Conservation (phyloP, 495 filamentous ascomycete genomes). For the Neurospora sp. region DNA sequence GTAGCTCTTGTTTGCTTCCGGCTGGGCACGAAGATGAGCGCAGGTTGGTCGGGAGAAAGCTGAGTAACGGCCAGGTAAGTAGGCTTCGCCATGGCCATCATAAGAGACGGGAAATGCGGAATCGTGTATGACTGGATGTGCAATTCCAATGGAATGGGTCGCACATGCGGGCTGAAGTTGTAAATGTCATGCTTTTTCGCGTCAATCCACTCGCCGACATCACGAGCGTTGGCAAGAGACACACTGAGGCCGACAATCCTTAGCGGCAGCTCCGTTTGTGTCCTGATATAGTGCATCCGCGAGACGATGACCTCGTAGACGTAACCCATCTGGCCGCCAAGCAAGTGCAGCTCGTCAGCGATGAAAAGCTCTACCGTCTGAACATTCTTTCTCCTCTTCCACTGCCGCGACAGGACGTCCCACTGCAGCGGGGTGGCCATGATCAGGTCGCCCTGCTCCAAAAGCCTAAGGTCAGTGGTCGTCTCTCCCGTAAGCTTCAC, state of each 20-base stretch:
- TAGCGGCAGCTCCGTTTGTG: slow-evolving; percentile 75
- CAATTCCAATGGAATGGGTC: slow-evolving; percentile 80
- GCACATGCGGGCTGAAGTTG: slow-evolving; percentile 92
- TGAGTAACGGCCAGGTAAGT: slow-evolving; percentile 78
- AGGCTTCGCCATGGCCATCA: slow-evolving; percentile 97
- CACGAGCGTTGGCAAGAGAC: slow-evolving; percentile 82
- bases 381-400: slow-evolving; percentile 92
- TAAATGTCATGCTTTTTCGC: slow-evolving; percentile 97
- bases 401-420: slow-evolving; percentile 91
- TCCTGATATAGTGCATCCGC: slow-evolving; percentile 91
- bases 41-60: slow-evolving; percentile 77
- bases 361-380: slow-evolving; percentile 88
- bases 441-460: slow-evolving; percentile 83
- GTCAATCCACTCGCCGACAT: slow-evolving; percentile 97
- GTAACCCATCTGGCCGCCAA: slow-evolving; percentile 84
- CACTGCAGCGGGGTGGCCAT: slow-evolving; percentile 89
- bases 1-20: slow-evolving; percentile 86
- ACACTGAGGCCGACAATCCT: slow-evolving; percentile 88
- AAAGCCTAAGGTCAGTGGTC: slow-evolving; percentile 78
- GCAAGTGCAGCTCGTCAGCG: slow-evolving; percentile 90
- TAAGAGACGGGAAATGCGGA: slow-evolving; percentile 92
- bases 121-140: slow-evolving; percentile 94
- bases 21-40: slow-evolving; percentile 82
- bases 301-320: slow-evolving; percentile 94
- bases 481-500: slow-evolving; percentile 93